phyloP scores from a whole-genome alignment of 352 stramenopile species.

The Globisporangium perplexum region DNA sequence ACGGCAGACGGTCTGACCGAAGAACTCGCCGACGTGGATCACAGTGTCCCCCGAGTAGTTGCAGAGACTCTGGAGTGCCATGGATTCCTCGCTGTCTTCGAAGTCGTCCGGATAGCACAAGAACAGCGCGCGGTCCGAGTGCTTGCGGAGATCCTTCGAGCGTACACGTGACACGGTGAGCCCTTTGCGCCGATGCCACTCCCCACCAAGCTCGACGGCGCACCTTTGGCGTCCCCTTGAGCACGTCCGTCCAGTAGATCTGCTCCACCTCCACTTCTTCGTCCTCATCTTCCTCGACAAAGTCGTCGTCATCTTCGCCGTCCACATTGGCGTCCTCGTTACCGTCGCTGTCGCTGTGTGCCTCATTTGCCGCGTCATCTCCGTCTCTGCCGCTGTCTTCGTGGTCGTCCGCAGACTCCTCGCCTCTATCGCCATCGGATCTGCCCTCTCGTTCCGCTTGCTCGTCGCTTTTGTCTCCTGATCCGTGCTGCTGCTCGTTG shows the following conservation, averaged over 20 bases:
- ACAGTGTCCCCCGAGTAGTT: constrained; percentile 90
- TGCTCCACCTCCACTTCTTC: constrained; percentile 77
- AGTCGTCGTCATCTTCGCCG: constrained; percentile 18
- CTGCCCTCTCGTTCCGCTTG: no score
- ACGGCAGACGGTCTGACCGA: constrained; percentile 83
- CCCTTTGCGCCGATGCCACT: neutral
- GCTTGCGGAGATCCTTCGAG: constrained; percentile 54
- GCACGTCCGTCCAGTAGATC: constrained; percentile 81
- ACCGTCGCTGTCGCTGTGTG: neutral
- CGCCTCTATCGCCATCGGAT: neutral
- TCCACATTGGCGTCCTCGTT: constrained; percentile 1
- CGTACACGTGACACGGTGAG: neutral
- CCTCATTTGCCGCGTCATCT: constrained; percentile 14
- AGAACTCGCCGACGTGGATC: constrained; percentile 94
- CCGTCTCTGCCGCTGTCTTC: constrained; percentile 20
- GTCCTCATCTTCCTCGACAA: constrained; percentile 33
- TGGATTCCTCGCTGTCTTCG: constrained; percentile 80
- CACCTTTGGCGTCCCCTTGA: constrained; percentile 69
- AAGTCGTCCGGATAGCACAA: constrained; percentile 94
- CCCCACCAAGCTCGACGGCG: neutral
- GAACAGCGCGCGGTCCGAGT: constrained; percentile 85
- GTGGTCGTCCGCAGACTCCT: neutral
- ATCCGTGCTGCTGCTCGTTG: constrained; percentile 12
- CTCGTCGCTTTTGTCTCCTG: constrained; percentile 14
- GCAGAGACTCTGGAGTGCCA: constrained; percentile 87